Percentiles rank a stretch among this genome's conserved stretches.
Evolutionary conservation across 1,284 basidiomycete species (phyloP).

Genomic region (Phellopilus nigrolimitatus): DNA sequence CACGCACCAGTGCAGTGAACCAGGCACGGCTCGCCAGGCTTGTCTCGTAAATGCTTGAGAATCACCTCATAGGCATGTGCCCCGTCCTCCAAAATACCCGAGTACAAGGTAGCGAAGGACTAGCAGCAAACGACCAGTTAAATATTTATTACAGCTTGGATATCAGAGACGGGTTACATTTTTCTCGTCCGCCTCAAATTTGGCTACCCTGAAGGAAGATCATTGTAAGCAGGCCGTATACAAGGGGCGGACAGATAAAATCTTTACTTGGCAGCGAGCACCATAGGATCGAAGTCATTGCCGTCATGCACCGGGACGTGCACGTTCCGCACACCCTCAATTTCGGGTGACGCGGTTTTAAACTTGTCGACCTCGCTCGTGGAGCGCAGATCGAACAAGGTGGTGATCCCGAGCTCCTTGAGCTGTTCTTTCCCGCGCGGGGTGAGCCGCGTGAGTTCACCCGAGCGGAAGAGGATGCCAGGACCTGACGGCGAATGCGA

Average conservation of each 20-base stretch:
- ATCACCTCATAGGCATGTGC: slow-evolving; percentile 32
- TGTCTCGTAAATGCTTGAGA: slow-evolving; percentile 36
- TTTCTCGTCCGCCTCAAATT: slow-evolving; percentile 29
- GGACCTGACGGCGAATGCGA: slow-evolving; percentile 23
- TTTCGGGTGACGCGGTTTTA: slow-evolving; percentile 27
- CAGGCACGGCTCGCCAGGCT: slow-evolving; percentile 36
- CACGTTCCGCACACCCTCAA: slow-evolving; percentile 33
- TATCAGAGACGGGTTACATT: slow-evolving; percentile 24
- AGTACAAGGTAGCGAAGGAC: slow-evolving; percentile 34
- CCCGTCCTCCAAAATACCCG: slow-evolving; percentile 32
- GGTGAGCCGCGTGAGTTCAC: slow-evolving; percentile 36
- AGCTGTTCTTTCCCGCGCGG: slow-evolving; percentile 34
- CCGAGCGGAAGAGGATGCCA: slow-evolving; percentile 36
- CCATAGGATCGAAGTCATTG: slow-evolving; percentile 27
- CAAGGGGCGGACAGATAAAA: background rate
- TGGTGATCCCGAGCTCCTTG: slow-evolving; percentile 32
- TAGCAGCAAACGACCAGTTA: slow-evolving; percentile 18
- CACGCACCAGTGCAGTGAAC: slow-evolving; percentile 41
- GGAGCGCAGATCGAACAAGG: slow-evolving; percentile 40
- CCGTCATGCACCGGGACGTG: slow-evolving; percentile 22
- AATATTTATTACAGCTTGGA: background rate
- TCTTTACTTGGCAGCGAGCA: slow-evolving; percentile 27
- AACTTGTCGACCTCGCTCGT: slow-evolving; percentile 34
- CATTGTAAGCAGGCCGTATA: background rate
- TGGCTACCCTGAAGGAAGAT: slow-evolving; percentile 23